Evolutionary conservation across 179 eudicot species (phyloP), one percentile per base, ranked within the genome.

Genomic region (Patellifolia procumbens): DNA sequence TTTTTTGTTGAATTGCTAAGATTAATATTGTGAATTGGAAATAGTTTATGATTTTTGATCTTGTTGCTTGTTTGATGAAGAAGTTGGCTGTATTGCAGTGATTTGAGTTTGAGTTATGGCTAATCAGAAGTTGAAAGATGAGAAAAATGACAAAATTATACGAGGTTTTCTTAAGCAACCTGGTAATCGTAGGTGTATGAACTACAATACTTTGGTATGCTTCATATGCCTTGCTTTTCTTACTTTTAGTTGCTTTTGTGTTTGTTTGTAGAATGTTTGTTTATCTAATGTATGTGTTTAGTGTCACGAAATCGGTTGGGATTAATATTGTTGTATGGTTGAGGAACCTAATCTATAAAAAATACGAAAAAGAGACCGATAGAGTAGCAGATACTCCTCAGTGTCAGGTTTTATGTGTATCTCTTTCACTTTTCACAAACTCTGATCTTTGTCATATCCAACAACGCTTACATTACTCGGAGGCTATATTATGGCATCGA

Each of bases 181-280:
- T 0, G 92, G 89, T 17, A 95, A 95, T 73, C 89, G 93, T 24
- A 83, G 89, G 76, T 95, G 99, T 84, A 89, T 95, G 66, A 95
- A 95, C 81, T 95, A 97, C 82, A 91, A 88, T 85, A 89, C 89
- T 72, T 81, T 93, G 97, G 99, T 94, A 94, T 83, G 88, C 42
- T 17, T 65, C 9, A 22, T 24, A 48, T 9, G 11, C n/a, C 26
- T 34, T 32, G n/a, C 22, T 68, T 26, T 7, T 35, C 19, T 37
- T 19, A 22, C 28, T 32, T 43, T 1, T 20, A 56, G 7, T 75
- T 52, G 43, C 5, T 46, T 29, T 12, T 52, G 22, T 26, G 45
- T 69, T 29, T 60, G 35, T 60, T 10, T 62, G 43, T 32, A n/a
- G 15, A 4, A 5, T 28, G 20, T 35, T n/a, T 29, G 5, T 34